phyloP scores from a whole-genome alignment of 2,329 filamentous ascomycete genomes.

The Fusarium mexicanum region DNA sequence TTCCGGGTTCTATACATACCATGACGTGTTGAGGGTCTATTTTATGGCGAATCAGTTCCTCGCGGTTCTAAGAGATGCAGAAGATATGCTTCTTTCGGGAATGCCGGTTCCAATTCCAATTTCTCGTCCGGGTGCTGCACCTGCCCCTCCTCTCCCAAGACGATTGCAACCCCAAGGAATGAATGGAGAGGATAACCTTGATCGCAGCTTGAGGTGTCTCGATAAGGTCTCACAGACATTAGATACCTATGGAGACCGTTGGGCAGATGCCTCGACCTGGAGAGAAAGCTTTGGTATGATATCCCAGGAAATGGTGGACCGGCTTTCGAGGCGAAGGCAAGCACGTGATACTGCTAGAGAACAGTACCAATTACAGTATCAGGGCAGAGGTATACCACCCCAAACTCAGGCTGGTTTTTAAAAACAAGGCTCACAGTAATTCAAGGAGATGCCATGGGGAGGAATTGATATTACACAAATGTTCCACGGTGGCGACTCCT shows the following conservation, averaged over 20 bases:
- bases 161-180: conserved; percentile 50
- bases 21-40: conserved; percentile 86
- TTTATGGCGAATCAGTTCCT: conserved; percentile 75
- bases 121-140: conserved; percentile 57
- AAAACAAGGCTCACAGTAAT: conserved; percentile 43
- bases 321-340: conserved; percentile 53
- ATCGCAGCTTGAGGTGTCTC: conserved; percentile 65
- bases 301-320: conserved; percentile 56
- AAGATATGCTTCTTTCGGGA: conserved; percentile 65
- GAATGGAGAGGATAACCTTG: conserved; percentile 59
- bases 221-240: conserved; percentile 64
- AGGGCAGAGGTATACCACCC: conserved; percentile 42
- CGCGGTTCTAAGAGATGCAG: conserved; percentile 67
- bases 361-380: conserved; percentile 50
- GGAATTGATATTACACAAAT: conserved; percentile 56
- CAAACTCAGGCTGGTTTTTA: conserved; percentile 28
- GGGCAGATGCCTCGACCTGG: conserved; percentile 66
- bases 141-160: conserved; percentile 63
- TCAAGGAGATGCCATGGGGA: conserved; percentile 54
- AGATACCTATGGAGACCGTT: conserved; percentile 66
- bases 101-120: conserved; percentile 57
- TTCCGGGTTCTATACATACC: conserved; percentile 80
- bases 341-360: conserved; percentile 45
- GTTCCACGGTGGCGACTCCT: conserved; percentile 47
- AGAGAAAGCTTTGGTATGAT: conserved; percentile 62